Evolutionary conservation across 176 grass and related monocot species (phyloP).

Genomic region (Avena eriantha): DNA sequence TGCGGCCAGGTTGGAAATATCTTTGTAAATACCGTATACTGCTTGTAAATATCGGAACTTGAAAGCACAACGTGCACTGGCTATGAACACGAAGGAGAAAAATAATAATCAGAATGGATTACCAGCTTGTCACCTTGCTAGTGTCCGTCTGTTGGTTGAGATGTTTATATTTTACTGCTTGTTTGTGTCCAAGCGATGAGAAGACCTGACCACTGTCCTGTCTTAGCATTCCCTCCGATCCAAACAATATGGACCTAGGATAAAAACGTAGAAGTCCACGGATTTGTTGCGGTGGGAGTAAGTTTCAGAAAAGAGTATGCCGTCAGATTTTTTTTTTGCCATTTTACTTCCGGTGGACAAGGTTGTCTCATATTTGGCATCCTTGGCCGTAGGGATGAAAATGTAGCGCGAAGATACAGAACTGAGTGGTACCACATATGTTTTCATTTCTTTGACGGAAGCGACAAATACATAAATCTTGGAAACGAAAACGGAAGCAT

Average conservation of each 20-base stretch:
- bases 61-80: neutral
- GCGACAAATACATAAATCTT: too few relatives aligned
- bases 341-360: neutral
- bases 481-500: too few relatives aligned
- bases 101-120: neutral
- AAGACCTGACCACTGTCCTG: neutral
- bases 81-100: neutral
- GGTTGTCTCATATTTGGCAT: neutral
- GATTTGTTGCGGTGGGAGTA: neutral
- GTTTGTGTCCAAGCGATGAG: neutral
- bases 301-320: neutral
- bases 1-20: neutral
- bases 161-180: neutral
- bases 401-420: too few relatives aligned
- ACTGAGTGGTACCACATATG: too few relatives aligned
- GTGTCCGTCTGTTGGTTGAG: neutral
- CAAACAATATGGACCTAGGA: too few relatives aligned
- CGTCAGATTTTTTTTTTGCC: neutral
- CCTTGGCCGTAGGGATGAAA: neutral
- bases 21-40: constrained; percentile 9
- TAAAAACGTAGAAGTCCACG: too few relatives aligned
- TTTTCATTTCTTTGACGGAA: too few relatives aligned
- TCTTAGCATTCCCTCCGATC: neutral
- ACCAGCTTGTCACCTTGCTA: neutral
- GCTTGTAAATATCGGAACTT: constrained; percentile 40